Evolutionary conservation across 1,284 basidiomycete genomes (phyloP), one percentile per base, ranked within the genome.

Genomic region (Vanrija sp.): DNA sequence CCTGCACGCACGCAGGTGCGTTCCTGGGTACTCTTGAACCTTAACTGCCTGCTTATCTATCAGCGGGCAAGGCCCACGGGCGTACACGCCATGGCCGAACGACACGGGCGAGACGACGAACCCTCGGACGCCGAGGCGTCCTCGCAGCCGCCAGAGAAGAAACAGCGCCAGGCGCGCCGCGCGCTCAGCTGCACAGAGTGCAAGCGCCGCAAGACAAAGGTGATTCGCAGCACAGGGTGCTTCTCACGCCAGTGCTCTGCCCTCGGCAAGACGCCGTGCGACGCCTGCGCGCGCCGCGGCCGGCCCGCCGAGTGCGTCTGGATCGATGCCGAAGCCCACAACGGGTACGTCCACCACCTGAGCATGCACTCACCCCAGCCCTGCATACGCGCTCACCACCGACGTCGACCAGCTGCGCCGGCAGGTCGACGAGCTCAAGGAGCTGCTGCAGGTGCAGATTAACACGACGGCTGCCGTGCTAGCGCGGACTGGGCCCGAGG

Each of bases 131-230:
- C 4, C 24, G 24, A 25, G 5, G 12, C 8, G 15, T 25, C 24
- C 12, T 7, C 10, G 15, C 31, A 31, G 15, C 31, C 31, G 2
- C 31, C 7, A 31, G 31, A 31, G 31, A 31, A 31, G 31, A 31
- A 31, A 14, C 31, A 31, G 31, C 31, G 31, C 10, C 31, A 31
- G 31, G 31, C 31, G 12, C 51, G 51, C 22, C 51, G 51, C 4
- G 51, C 51, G 2, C 27, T 60, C 5, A 51, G 54, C 36, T 65
- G 63, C 37, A 65, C 58, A 6, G 61, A 62, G 45, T 65, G 63
- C 48, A 65, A 61, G 41, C 43, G 61, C 23, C 55, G 63, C 22
- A 65, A 65, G 46, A 65, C 63, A 18, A 59, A 60, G 46, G 62
- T 61, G 38, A 44, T 59, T 53, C 43, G 4, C 8, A 25, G 14